Evolutionary conservation across 176 grass and related monocot genomes (phyloP).

Genomic region (Alopecurus myosuroides): DNA sequence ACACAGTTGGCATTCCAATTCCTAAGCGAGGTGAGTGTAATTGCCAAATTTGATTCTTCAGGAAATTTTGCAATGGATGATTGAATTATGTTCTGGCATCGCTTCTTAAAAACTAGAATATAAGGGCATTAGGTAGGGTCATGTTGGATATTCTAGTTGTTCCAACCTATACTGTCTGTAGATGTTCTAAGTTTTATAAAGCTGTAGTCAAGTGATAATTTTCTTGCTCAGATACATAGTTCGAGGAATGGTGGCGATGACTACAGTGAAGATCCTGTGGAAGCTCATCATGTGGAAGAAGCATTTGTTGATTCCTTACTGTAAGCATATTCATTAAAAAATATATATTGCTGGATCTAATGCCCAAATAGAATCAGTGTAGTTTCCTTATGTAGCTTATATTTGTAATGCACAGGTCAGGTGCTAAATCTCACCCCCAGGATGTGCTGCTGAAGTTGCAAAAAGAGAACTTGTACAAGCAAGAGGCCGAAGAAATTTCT

Average conservation of each 20-base stretch:
- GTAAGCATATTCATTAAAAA: constrained; percentile 47
- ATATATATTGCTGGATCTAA: constrained; percentile 6
- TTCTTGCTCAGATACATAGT: constrained; percentile 66
- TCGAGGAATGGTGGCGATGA: constrained; percentile 46
- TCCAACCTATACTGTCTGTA: constrained; percentile 10
- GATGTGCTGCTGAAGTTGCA: constrained; percentile 73
- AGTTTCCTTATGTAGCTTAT: not conserved
- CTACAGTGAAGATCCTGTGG: constrained; percentile 69
- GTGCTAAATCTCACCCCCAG: constrained; percentile 91
- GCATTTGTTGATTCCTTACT: constrained; percentile 88
- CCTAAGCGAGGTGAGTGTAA: constrained; percentile 75
- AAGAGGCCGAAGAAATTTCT: constrained; percentile 79
- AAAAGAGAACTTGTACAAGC: constrained; percentile 60
- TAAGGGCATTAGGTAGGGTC: not conserved
- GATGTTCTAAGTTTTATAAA: constrained; percentile 24
- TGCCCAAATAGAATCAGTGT: constrained; percentile 6
- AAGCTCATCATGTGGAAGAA: constrained; percentile 81
- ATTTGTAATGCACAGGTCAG: constrained; percentile 54
- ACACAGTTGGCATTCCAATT: constrained; percentile 85
- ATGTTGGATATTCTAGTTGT: constrained; percentile 9
- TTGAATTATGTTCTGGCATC: not conserved
- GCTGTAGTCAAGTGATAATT: constrained; percentile 19
- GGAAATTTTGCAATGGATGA: constrained; percentile 5
- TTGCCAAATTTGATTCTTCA: constrained; percentile 23
- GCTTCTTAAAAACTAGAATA: constrained; percentile 9